Evolutionary conservation across 208 protist species (phyloP).

Genomic region (Porcisia deanei): DNA sequence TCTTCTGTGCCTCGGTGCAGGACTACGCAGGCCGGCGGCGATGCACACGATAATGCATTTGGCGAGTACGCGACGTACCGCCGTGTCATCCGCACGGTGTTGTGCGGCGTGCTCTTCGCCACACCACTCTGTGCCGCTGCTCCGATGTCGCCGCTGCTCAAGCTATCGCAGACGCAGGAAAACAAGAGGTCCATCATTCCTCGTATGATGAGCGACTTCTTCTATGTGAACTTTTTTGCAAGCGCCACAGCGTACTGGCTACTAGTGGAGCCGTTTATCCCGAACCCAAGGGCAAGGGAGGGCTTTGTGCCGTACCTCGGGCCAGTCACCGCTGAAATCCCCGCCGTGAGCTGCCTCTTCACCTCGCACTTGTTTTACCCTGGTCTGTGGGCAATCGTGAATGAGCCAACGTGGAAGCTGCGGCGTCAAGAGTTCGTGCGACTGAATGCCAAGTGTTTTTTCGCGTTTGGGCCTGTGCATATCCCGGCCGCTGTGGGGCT

Average conservation of each 20-base stretch:
- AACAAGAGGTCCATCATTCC: constrained; percentile 62
- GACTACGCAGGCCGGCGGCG: too few species aligned
- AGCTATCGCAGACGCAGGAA: constrained; percentile 60
- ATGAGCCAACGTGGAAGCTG: constrained; percentile 57
- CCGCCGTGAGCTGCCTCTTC: constrained; percentile 46
- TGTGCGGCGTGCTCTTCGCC: constrained; percentile 55
- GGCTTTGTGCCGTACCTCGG: constrained; percentile 68
- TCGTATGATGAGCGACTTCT: constrained; percentile 81
- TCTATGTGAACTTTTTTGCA: constrained; percentile 64
- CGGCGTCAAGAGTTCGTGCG: constrained; percentile 53
- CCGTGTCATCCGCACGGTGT: constrained; percentile 38
- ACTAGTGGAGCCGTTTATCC: constrained; percentile 47
- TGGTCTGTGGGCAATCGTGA: constrained; percentile 64
- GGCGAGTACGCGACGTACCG: constrained; percentile 33
- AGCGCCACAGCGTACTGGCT: constrained; percentile 42
- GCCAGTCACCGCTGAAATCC: constrained; percentile 58
- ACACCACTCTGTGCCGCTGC: constrained; percentile 43
- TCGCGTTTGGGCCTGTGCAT: constrained; percentile 53
- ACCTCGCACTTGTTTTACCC: constrained; percentile 68
- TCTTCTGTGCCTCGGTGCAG: background rate
- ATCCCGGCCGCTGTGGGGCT: constrained; percentile 44
- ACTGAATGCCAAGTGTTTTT: constrained; percentile 64
- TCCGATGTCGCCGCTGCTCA: constrained; percentile 56
- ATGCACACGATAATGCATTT: constrained; percentile 16
- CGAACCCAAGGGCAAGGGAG: constrained; percentile 37